A percentile compares a stretch with the other conserved stretches of the same genome.
These are phyloP conservation scores for Crithidia bombi DNA, from an alignment of 208 protist species.

Conservation along the genomic window DNA sequence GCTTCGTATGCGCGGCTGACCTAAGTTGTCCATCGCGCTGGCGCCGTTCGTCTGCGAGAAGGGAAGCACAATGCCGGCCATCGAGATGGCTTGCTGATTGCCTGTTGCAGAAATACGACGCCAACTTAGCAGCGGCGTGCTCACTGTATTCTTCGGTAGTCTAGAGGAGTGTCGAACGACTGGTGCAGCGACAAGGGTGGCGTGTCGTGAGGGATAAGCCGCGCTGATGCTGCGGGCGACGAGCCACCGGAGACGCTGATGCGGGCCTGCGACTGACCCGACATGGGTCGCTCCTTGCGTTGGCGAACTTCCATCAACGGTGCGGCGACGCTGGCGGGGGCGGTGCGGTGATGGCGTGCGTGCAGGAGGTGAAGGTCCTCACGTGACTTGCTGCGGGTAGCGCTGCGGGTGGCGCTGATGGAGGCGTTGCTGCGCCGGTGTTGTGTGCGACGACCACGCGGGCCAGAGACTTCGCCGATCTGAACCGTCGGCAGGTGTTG, in stretches of 20 bases:
- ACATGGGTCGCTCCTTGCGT: no score
- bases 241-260: no score
- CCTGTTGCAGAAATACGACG: background rate
- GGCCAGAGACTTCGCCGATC: background rate
- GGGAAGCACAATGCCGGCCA: background rate
- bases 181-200: no score
- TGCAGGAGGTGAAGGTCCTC: background rate
- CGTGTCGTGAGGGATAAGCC: no score
- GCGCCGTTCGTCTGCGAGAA: background rate
- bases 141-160: no score
- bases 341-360: no score
- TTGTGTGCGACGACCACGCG: conserved; percentile 10
- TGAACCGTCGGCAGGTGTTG: background rate
- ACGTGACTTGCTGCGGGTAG: background rate
- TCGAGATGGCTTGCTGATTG: background rate
- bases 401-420: background rate
- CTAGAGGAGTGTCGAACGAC: no score
- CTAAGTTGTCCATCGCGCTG: background rate
- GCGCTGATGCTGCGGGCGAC: no score
- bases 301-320: no score
- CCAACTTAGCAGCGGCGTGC: background rate
- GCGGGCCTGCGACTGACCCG: no score
- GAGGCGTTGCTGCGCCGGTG: conserved; percentile 3
- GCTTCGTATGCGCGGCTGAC: background rate
- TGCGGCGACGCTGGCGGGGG: no score